Evolutionary conservation across 768 basidiomycete genomes (phyloP), one percentile per base, ranked within the genome.

Genomic region (Pisolithus tinctorius): DNA sequence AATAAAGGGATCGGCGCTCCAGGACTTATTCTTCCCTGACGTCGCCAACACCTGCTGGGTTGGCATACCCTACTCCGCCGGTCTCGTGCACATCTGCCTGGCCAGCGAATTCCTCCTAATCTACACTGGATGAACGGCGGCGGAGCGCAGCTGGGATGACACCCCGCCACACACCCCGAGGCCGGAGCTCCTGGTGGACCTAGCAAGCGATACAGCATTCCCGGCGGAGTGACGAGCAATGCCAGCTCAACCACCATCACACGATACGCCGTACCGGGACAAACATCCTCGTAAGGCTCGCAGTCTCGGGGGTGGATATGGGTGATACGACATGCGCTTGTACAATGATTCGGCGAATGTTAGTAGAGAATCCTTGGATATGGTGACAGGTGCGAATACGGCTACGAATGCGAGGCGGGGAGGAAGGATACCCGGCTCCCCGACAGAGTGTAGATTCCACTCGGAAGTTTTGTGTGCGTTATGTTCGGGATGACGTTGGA

Each of bases 341-440:
- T 68, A 68, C 53, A 56, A 64, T 10, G 64, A 62, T 36, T 62
- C 56, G 31, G 59, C 60, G 0, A 59, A 60, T 38, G 52, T 51
- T 1, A 64, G 63, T 52, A 63, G 23, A 26, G 65, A 67, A 25
- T 68, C 67, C 1, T 39, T 55, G 20, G 66, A 66, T 38, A 45
- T 58, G 30, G 52, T 20, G 20, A 20, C 20, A 20, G 20, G 20
- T 20, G 20, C 20, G 20, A 20, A 20, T 20, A 20, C 20, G 45
- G 42, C 49, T 36, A 57, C 55, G 2, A 66, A 66, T 17, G 60
- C 49, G 1, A 59, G 56, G n/a, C n/a, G n/a, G 6, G 56, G 63
- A 23, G 49, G 51, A 41, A 58, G 66, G 43, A 20, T 55, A 13
- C 53, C 45, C 1, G 51, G 51, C 1, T 67, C 60, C 1, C 59